phyloP scores from a whole-genome alignment of 345 rosid genomes.

The Boechera stricta region DNA sequence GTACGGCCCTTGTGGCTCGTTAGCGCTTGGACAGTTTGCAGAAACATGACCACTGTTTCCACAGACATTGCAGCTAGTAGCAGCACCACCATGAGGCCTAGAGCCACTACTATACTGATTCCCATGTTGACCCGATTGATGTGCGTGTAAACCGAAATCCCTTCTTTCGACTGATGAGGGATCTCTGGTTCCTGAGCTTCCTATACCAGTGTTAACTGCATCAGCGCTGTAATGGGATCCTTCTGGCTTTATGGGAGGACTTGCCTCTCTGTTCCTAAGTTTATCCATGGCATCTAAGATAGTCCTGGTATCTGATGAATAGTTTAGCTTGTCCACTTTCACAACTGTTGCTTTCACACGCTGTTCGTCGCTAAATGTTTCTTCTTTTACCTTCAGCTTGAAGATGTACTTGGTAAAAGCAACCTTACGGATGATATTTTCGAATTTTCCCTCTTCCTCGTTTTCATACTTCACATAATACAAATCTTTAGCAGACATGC shows the following conservation, averaged over 20 bases:
- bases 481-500: constrained; percentile 78
- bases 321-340: constrained; percentile 72
- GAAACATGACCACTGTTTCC: constrained; percentile 68
- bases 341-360: constrained; percentile 81
- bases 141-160: constrained; percentile 30
- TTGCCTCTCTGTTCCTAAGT: constrained; percentile 46
- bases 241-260: constrained; percentile 47
- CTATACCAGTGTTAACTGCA: background rate
- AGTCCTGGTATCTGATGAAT: constrained; percentile 65
- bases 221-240: constrained; percentile 16
- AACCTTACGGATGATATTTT: constrained; percentile 61
- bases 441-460: constrained; percentile 64
- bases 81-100: constrained; percentile 23
- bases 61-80: constrained; percentile 55
- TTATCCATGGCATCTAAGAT: constrained; percentile 63
- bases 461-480: constrained; percentile 61
- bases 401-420: constrained; percentile 68
- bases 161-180: constrained; percentile 11
- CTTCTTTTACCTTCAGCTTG: constrained; percentile 94
- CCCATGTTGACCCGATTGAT: constrained; percentile 54
- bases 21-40: constrained; percentile 64
- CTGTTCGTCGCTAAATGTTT: constrained; percentile 78
- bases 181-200: constrained; percentile 21
- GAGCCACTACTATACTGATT: constrained; percentile 16
- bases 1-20: constrained; percentile 52